Evolutionary conservation across 2,329 filamentous ascomycete genomes (phyloP), one percentile per base, ranked within the genome.

Genomic region (Botrytis cinerea): DNA sequence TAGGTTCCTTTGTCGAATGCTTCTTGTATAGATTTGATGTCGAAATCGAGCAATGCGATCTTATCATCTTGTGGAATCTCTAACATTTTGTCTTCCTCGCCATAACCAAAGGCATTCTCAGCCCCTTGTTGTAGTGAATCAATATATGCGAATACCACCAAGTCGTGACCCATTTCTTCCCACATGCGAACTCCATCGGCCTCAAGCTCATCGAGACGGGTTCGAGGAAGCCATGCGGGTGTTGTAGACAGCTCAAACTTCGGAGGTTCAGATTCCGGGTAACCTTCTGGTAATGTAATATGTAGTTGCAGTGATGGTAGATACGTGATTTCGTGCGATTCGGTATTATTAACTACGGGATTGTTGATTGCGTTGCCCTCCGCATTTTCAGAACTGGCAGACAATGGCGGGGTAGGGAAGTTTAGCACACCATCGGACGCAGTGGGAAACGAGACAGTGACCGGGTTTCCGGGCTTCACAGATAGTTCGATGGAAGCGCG

Each of bases 1-100:
- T 96, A 98, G 0, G 93, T 97, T 78, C 91, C 92, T 77, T 89
- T 90, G 74, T 96, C 91, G 80, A 98, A 98, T 0, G 90, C 89
- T 35, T 89, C 88, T 72, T 89, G 88, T 79, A 92, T 92, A 10
- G 92, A 90, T 75, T 91, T 90, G 74, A 89, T 90, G 79, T 97
- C 92, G 78, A 93, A 94, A 76, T 94, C 92, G 61, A 97, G 82
- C 22, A 98, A 85, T 8, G 90, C 87, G 28, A 93, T 88, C 82
- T 93, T 92, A 79, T 89, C 85, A 74, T 86, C 85, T 2, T 86
- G 83, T 8, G 86, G 82, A 20, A 91, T 83, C 75, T 86, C 82
- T 46, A 92, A 82, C 28, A 82, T 83, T 8, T 86, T 86, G 5
- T 84, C 82, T 2, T 81, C 78, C 54, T 84, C 83, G 7, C 87